A percentile compares a stretch with the other conserved stretches of the same genome.
Evolutionary conservation across 2,329 filamentous ascomycete genomes (phyloP).

Genomic region (Metarhizium humberi): DNA sequence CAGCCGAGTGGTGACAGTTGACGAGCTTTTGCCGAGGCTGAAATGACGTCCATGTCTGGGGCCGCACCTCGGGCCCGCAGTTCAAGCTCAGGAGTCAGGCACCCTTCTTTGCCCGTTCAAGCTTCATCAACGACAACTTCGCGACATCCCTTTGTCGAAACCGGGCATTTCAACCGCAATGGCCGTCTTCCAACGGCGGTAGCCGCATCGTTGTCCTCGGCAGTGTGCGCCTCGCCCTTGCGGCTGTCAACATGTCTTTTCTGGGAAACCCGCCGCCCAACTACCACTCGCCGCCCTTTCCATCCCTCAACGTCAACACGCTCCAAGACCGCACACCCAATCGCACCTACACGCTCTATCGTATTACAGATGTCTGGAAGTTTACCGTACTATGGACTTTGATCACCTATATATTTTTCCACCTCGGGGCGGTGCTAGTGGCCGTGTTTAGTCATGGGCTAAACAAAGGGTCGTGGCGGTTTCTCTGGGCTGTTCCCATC

Average conservation of each 20-base stretch:
- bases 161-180: background rate
- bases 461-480: slow-evolving; percentile 46
- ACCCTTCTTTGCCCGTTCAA: background rate
- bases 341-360: slow-evolving; percentile 54
- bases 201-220: background rate
- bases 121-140: background rate
- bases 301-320: slow-evolving; percentile 68
- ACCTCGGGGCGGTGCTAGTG: slow-evolving; percentile 61
- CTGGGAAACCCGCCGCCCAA: slow-evolving; percentile 25
- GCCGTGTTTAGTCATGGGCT: slow-evolving; percentile 63
- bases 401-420: slow-evolving; percentile 66
- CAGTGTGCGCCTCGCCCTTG: background rate
- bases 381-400: slow-evolving; percentile 85
- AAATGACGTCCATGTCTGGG: slow-evolving; percentile 3
- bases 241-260: slow-evolving; percentile 5
- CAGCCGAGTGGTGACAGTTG: background rate
- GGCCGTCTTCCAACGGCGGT: background rate
- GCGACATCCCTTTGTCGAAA: background rate
- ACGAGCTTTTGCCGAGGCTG: slow-evolving; percentile 19
- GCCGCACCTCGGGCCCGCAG: background rate
- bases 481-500: slow-evolving; percentile 63
- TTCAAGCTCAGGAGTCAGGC: background rate
- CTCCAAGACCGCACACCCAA: slow-evolving; percentile 35
- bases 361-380: slow-evolving; percentile 70
- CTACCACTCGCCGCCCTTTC: slow-evolving; percentile 66